These are phyloP conservation scores for Isoetes engelmannii DNA, from an alignment of 83 land plant genomes.

Conservation along the genomic window DNA sequence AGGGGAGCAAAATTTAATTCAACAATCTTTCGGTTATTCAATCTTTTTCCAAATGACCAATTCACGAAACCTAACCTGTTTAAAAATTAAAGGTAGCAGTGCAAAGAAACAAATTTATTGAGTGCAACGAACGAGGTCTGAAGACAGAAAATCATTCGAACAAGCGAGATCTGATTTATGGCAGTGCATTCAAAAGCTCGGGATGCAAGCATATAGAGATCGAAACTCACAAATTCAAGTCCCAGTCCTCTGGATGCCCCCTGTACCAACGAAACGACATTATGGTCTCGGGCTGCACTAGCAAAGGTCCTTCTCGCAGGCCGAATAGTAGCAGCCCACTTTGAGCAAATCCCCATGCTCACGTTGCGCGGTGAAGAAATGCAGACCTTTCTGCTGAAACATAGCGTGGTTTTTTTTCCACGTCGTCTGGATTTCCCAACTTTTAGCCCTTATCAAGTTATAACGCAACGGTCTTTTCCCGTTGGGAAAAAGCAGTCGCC, in stretches of 20 bases:
- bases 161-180: neutral
- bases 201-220: neutral
- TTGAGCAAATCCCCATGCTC: too few species aligned
- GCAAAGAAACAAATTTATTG: neutral
- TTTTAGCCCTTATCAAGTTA: too few species aligned
- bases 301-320: too few species aligned
- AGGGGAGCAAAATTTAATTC: neutral
- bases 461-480: too few species aligned
- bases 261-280: slow-evolving; percentile 29
- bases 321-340: too few species aligned
- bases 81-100: neutral
- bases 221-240: slow-evolving; percentile 26
- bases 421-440: too few species aligned
- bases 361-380: too few species aligned
- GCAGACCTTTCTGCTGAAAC: too few species aligned
- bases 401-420: too few species aligned
- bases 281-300: neutral
- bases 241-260: slow-evolving; percentile 40
- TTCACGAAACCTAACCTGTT: neutral
- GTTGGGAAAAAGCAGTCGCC: too few species aligned
- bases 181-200: neutral
- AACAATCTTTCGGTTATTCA: too few species aligned
- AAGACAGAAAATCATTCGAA: slow-evolving; percentile 1
- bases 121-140: neutral
- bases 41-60: neutral